Evolutionary conservation across 495 filamentous ascomycete species (phyloP).

Genomic region (Podospora conica): DNA sequence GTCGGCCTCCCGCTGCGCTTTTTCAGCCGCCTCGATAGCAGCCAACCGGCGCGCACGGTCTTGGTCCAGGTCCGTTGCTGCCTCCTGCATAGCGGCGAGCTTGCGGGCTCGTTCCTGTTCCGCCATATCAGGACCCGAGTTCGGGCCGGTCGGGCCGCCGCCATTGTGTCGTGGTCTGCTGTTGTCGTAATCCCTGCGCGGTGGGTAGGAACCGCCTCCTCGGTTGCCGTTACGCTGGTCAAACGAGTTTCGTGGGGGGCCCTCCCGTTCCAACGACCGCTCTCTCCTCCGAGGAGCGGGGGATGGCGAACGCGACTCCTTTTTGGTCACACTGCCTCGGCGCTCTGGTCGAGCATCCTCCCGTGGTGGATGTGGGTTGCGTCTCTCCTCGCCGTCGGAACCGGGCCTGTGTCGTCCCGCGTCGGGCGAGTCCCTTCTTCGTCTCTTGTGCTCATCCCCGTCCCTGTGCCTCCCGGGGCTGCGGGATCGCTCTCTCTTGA

Average conservation of each 20-base stretch:
- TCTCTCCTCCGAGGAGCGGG: conserved; percentile 21
- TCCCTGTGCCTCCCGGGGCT: conserved; percentile 26
- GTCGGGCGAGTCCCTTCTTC: conserved; percentile 30
- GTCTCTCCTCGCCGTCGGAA: background rate
- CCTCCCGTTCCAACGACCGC: conserved; percentile 11
- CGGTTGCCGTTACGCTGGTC: conserved; percentile 15
- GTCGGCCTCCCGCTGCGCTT: conserved; percentile 57
- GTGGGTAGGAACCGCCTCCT: conserved; percentile 20
- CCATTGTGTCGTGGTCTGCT: conserved; percentile 9
- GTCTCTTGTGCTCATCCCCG: conserved; percentile 26
- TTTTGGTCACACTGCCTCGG: conserved; percentile 4
- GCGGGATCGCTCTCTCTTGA: conserved; percentile 2
- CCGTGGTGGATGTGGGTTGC: background rate
- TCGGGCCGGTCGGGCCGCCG: background rate
- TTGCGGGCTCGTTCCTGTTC: conserved; percentile 56
- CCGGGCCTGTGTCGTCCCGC: conserved; percentile 16
- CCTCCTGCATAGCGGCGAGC: conserved; percentile 81
- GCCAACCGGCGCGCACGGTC: conserved; percentile 67
- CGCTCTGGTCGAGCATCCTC: background rate
- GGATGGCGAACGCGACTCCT: conserved; percentile 20
- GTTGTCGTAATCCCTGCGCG: conserved; percentile 25
- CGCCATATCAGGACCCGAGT: conserved; percentile 12
- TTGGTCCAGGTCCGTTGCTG: conserved; percentile 70
- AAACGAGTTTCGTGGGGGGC: background rate
- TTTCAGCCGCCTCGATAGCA: conserved; percentile 59